These are phyloP conservation scores for Coniochaeta prunicola DNA, from an alignment of 2,329 filamentous ascomycete species.

Conservation along the genomic window DNA sequence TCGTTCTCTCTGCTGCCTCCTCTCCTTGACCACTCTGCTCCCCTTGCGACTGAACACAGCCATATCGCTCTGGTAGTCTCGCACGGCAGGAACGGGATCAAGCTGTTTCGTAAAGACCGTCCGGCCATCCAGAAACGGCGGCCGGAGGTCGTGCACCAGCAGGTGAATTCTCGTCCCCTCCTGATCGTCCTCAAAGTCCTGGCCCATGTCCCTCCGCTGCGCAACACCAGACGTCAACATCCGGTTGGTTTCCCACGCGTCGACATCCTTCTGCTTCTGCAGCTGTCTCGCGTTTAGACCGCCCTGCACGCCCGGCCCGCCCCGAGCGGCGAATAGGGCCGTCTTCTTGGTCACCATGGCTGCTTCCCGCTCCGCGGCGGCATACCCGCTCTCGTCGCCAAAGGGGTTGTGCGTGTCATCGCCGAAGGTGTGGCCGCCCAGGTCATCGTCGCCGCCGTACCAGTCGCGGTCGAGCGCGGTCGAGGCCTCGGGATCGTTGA, in stretches of 20 bases:
- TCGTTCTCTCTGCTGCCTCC: constrained; percentile 83
- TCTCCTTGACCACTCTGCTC: constrained; percentile 86
- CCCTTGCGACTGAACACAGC: constrained; percentile 95
- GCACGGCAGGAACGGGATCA: constrained; percentile 87
- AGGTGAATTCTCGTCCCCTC: constrained; percentile 85
- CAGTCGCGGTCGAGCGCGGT: constrained; percentile 81
- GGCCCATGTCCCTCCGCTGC: constrained; percentile 73
- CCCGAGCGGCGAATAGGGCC: constrained; percentile 43
- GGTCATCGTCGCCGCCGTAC: constrained; percentile 87
- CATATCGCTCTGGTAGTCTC: constrained; percentile 96
- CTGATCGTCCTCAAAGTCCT: constrained; percentile 84
- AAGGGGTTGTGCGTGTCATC: constrained; percentile 94
- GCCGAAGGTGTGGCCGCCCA: constrained; percentile 74
- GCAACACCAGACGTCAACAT: constrained; percentile 97
- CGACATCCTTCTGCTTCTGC: constrained; percentile 88
- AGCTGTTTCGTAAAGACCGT: constrained; percentile 97
- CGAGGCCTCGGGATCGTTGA: constrained; percentile 57
- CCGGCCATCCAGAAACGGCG: constrained; percentile 89
- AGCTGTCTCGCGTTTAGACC: constrained; percentile 66
- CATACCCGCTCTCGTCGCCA: constrained; percentile 67
- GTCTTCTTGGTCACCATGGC: constrained; percentile 75
- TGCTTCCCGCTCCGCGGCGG: constrained; percentile 63
- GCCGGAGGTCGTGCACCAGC: constrained; percentile 85
- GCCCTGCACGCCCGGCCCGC: not conserved
- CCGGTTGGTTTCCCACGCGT: constrained; percentile 97